Evolutionary conservation across 1,284 basidiomycete species (phyloP), one percentile per base, ranked within the genome.

Genomic region (Phlebopus sp.): DNA sequence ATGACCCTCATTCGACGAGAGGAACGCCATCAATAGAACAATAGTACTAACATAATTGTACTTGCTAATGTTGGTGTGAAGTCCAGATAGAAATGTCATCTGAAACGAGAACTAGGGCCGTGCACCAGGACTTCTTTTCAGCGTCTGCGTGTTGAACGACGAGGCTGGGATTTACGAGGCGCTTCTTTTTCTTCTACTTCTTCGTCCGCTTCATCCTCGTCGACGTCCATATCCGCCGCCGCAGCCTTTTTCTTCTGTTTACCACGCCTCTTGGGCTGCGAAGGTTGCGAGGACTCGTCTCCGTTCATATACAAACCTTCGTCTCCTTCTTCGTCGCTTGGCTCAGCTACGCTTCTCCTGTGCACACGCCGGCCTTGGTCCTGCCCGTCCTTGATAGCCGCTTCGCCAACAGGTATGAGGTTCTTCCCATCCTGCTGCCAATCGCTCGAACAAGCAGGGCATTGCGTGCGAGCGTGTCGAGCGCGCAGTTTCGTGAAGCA

Each of bases 391-490:
- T 69, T 72, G 21, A 75, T 76, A 3, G 86, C 86, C 13, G 62
- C 75, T 65, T 89, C 86, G 14, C 86, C 86, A 18, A 90, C 66
- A 5, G 75, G 74, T 2, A 63, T 52, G 35, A 89, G 72, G 15
- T 68, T 68, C 30, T 64, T 66, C 30, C 69, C 67, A 6, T 76
- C 71, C 19, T 68, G 62, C 3, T 79, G 75, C 87, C 88, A 91
- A 43, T 75, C 73, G 34, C 55, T 59, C 2, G 59, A 60, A 62
- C 88, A 91, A 3, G 72, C 56, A 1, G 86, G 81, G 56, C 89
- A 91, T 10, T 60, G 65, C 27, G 59, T 58, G 21, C 69, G 21
- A 23, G 3, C 6, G 21, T 23, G 67, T 36, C 70, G 73, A 53
- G 70, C 77, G 30, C 57, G 53, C 41, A 53, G 46, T 37, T 62